Conservation (phyloP, 2,329 filamentous ascomycete species). For the Nemania abortiva region DNA sequence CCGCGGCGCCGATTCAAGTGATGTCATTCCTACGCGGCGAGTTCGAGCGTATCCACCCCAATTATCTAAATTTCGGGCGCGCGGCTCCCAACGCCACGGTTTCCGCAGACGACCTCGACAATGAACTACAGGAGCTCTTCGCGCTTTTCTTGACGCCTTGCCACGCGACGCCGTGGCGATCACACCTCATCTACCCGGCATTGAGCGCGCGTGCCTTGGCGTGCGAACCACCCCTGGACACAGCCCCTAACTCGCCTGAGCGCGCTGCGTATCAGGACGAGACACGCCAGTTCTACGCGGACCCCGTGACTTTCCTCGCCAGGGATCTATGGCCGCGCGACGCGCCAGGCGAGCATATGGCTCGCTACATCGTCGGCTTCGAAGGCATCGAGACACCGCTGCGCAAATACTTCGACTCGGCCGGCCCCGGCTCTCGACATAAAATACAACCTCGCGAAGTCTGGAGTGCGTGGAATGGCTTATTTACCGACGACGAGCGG, state of each 20-base stretch:
- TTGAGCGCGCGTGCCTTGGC: constrained; percentile 86
- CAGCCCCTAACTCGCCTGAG: constrained; percentile 67
- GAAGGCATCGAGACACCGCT: constrained; percentile 66
- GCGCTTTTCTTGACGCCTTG: constrained; percentile 93
- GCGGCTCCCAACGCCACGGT: constrained; percentile 44
- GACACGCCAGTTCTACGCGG: constrained; percentile 87
- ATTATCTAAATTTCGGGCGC: constrained; percentile 51
- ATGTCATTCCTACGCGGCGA: constrained; percentile 79
- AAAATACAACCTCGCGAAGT: constrained; percentile 60
- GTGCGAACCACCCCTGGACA: constrained; percentile 87
- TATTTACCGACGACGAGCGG: constrained; percentile 72
- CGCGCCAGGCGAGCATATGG: constrained; percentile 55
- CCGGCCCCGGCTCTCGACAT: constrained; percentile 55
- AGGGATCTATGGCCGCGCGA: constrained; percentile 62
- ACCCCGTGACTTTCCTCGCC: constrained; percentile 69
- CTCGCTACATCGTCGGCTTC: constrained; percentile 71
- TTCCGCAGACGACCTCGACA: constrained; percentile 44
- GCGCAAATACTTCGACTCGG: constrained; percentile 57
- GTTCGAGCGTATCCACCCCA: constrained; percentile 71
- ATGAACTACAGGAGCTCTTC: constrained; percentile 63
- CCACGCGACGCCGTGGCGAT: constrained; percentile 95
- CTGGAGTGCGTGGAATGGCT: constrained; percentile 70
- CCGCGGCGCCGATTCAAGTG: constrained; percentile 81
- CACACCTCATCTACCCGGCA: constrained; percentile 80
- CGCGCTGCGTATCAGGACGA: constrained; percentile 84